Conservation (phyloP, 139 green algal genomes). For the Micractinium conductrix region DNA sequence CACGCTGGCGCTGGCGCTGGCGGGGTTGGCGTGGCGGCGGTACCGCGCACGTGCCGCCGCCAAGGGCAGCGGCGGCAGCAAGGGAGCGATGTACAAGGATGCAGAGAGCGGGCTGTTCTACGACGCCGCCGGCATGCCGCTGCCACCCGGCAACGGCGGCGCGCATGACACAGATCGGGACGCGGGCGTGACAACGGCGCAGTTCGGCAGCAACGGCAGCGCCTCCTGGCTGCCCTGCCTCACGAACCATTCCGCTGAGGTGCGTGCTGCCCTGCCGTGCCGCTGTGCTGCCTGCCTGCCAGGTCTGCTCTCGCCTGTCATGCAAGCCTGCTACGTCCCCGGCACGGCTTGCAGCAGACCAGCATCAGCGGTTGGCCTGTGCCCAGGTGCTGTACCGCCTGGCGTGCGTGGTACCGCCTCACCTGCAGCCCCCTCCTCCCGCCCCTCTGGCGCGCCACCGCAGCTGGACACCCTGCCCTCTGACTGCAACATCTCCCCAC, state of each 20-base stretch:
- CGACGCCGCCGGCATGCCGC: not conserved
- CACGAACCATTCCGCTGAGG: not conserved
- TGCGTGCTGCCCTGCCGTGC: not conserved
- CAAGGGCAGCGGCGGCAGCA: not conserved
- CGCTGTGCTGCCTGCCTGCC: too few species aligned
- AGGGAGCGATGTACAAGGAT: not conserved
- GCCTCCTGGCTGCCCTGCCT: constrained; percentile 6
- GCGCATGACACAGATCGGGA: too few species aligned
- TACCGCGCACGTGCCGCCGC: not conserved
- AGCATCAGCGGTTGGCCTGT: too few species aligned
- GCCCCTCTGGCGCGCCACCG: not conserved
- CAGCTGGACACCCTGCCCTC: not conserved
- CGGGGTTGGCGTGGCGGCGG: not conserved
- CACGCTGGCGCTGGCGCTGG: not conserved
- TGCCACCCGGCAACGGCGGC: not conserved
- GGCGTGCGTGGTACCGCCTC: too few species aligned
- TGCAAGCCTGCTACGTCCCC: not conserved
- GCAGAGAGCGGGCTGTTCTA: not conserved
- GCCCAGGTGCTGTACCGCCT: too few species aligned
- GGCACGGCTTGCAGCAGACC: too few species aligned
- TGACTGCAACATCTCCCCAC: not conserved
- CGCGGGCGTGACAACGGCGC: not conserved
- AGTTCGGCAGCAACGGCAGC: not conserved
- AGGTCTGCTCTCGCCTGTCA: too few species aligned
- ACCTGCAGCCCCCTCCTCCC: too few species aligned